Conservation (phyloP, 1,284 basidiomycete genomes). For the Tilletia setariae region DNA sequence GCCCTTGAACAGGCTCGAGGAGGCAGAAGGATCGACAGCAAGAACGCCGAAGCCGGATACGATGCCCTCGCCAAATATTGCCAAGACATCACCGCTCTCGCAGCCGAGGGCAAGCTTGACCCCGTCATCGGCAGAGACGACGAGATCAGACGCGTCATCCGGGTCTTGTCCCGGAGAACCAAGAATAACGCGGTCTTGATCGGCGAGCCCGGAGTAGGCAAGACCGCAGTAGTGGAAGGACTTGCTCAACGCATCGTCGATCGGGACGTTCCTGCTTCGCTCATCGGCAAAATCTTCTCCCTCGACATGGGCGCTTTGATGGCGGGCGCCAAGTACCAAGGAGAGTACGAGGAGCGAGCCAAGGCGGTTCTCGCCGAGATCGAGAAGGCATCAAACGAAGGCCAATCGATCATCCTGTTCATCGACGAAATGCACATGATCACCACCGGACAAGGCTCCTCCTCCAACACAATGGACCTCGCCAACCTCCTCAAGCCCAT, state of each 20-base stretch:
- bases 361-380: slow-evolving; percentile 86
- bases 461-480: slow-evolving; percentile 47
- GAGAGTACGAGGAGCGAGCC: slow-evolving; percentile 95
- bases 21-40: slow-evolving; percentile 74
- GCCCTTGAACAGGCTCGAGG: slow-evolving; percentile 76
- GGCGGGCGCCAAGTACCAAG: slow-evolving; percentile 93
- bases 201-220: slow-evolving; percentile 61
- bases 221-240: slow-evolving; percentile 81
- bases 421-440: slow-evolving; percentile 71
- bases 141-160: slow-evolving; percentile 52
- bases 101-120: slow-evolving; percentile 59
- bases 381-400: slow-evolving; percentile 82
- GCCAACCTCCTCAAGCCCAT: slow-evolving; percentile 55
- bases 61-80: slow-evolving; percentile 56
- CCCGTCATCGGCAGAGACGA: slow-evolving; percentile 60
- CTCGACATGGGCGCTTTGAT: slow-evolving; percentile 92
- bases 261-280: slow-evolving; percentile 84
- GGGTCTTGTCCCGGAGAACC: slow-evolving; percentile 60
- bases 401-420: slow-evolving; percentile 83
- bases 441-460: slow-evolving; percentile 47
- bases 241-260: slow-evolving; percentile 94
- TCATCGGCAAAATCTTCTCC: slow-evolving; percentile 73
- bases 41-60: slow-evolving; percentile 61
- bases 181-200: slow-evolving; percentile 92
- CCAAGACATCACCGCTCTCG: slow-evolving; percentile 61